Conservation (phyloP, 129 eudicot species). For the Ambrosia artemisiifolia region DNA sequence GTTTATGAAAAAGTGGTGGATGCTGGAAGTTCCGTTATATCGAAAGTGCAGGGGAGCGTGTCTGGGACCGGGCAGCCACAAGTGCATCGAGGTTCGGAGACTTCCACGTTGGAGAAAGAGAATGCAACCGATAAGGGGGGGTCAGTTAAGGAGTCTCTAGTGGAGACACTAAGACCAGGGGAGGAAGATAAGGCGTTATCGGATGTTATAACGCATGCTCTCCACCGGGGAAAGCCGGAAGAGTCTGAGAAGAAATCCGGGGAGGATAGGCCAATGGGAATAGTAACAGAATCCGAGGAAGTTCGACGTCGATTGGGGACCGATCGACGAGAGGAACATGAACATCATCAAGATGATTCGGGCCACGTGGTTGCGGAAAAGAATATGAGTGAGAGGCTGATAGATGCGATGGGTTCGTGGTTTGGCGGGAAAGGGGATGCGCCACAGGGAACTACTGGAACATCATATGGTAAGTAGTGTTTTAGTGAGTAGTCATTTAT, state of each 20-base stretch:
- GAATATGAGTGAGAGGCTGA: constrained; percentile 46
- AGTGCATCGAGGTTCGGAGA: not conserved
- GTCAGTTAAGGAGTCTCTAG: constrained; percentile 49
- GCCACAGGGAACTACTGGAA: constrained; percentile 31
- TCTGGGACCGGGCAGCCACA: constrained; percentile 19
- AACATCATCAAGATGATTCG: constrained; percentile 25
- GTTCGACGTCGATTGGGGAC: constrained; percentile 52
- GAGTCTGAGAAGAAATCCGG: constrained; percentile 17
- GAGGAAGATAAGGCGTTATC: constrained; percentile 77
- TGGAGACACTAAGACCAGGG: constrained; percentile 66
- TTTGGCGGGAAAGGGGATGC: constrained; percentile 47
- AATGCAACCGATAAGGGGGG: constrained; percentile 41
- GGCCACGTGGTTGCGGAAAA: constrained; percentile 33
- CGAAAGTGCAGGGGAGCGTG: constrained; percentile 40
- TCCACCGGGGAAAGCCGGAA: constrained; percentile 31
- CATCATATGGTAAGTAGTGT: constrained; percentile 29
- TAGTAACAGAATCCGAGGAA: constrained; percentile 65
- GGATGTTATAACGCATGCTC: constrained; percentile 42
- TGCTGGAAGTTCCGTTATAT: constrained; percentile 36
- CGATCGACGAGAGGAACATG: constrained; percentile 17
- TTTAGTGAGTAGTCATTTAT: not conserved
- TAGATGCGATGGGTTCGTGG: constrained; percentile 54
- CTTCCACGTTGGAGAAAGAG: not conserved
- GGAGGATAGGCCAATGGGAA: constrained; percentile 34
- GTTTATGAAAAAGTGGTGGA: constrained; percentile 53